Conservation (phyloP, 164 flowering plant genomes). For the Kalanchoe fedtschenkoi region DNA sequence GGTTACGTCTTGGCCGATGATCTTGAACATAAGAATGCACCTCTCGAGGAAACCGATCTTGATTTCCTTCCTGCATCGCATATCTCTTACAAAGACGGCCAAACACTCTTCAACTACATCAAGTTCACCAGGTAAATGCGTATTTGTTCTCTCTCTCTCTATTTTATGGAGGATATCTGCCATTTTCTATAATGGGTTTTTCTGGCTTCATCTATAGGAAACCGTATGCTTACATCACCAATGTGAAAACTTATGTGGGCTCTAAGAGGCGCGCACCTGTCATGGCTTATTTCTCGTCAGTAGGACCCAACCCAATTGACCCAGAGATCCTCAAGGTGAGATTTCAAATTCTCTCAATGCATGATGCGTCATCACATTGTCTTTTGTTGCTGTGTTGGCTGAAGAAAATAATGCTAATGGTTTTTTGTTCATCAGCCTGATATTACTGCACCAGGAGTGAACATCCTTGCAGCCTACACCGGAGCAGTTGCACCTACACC, state of each 20-base stretch:
- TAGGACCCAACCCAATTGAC: slow-evolving; percentile 52
- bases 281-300: slow-evolving; percentile 80
- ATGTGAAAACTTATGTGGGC: slow-evolving; percentile 22
- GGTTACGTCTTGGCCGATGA: slow-evolving; percentile 27
- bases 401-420: not conserved
- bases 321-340: slow-evolving; percentile 81
- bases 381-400: not conserved
- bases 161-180: too few species aligned
- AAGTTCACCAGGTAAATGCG: slow-evolving; percentile 21
- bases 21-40: too few species aligned
- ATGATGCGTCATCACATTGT: not conserved
- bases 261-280: slow-evolving; percentile 60
- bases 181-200: too few species aligned
- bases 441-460: slow-evolving; percentile 21
- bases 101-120: slow-evolving; percentile 18
- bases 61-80: slow-evolving; percentile 35
- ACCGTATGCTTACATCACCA: slow-evolving; percentile 42
- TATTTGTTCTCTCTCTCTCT: too few species aligned
- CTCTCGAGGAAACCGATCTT: slow-evolving; percentile 21
- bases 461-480: slow-evolving; percentile 18
- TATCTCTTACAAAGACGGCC: slow-evolving; percentile 25
- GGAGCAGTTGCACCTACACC: slow-evolving; percentile 4
- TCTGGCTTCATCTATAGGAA: slow-evolving; percentile 29
- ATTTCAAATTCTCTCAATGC: not conserved
- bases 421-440: slow-evolving; percentile 16